Conservation (phyloP, 2,329 filamentous ascomycete genomes). For the Zymoseptoria passerinii region DNA sequence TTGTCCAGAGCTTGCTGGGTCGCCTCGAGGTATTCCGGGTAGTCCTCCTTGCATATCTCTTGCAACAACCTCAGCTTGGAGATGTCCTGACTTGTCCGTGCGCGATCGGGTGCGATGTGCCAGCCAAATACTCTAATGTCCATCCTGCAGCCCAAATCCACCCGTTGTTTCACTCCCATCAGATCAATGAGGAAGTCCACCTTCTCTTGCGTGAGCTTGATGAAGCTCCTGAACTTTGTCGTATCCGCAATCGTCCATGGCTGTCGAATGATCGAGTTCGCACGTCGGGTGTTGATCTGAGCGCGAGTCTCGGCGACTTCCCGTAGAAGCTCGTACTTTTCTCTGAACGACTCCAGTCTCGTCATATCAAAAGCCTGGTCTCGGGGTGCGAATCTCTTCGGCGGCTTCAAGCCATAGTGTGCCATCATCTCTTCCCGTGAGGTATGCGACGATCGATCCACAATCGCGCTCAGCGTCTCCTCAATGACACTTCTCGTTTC, state of each 20-base stretch:
- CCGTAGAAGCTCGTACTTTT: constrained; percentile 36
- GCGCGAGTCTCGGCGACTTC: constrained; percentile 30
- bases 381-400: constrained; percentile 32
- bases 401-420: constrained; percentile 38
- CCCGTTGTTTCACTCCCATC: constrained; percentile 36
- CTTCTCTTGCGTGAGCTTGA: constrained; percentile 34
- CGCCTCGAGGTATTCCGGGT: constrained; percentile 38
- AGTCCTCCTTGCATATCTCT: constrained; percentile 36
- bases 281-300: constrained; percentile 26
- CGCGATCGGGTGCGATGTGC: constrained; percentile 33
- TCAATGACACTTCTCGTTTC: constrained; percentile 32
- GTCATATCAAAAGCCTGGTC: constrained; percentile 38
- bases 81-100: constrained; percentile 29
- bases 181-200: constrained; percentile 39
- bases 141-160: constrained; percentile 37
- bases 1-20: constrained; percentile 37
- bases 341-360: constrained; percentile 39
- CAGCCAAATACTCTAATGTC: constrained; percentile 42
- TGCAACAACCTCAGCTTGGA: constrained; percentile 38
- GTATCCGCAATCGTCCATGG: constrained; percentile 37
- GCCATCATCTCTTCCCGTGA: constrained; percentile 38
- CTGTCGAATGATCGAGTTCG: constrained; percentile 25
- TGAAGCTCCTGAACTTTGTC: constrained; percentile 34
- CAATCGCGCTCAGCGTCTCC: constrained; percentile 37
- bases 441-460: constrained; percentile 33